Base-by-base conservation (phyloP, 768 basidiomycete species). In the Fomitopsis serialis region DNA sequence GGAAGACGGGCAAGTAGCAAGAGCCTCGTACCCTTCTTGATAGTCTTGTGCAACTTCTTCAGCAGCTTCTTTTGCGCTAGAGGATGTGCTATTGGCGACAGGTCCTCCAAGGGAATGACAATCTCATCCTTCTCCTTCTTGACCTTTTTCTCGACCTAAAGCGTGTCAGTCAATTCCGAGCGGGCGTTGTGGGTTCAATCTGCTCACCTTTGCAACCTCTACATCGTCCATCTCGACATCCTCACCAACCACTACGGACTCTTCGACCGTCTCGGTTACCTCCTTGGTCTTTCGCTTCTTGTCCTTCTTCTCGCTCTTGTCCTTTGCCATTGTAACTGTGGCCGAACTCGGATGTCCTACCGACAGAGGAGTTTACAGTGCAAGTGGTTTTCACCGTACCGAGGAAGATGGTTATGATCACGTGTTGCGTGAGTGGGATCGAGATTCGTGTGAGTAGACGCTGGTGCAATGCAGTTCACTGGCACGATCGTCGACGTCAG, bases 1-100 rank as follows among this genome's bases (percentile, higher is more conserved):
- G 37, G 35, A 34, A 34, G n/a, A 50, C 34, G 27, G 29, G 13
- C n/a, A n/a, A 25, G 34, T 25, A 34, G 36, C 21, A n/a, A 32
- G 22, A 59, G 21, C 10, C 23, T 32, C 53, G 54, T 40, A 86
- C 93, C 93, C 73, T 88, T 92, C 76, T 94, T 97, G 60, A 98
- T 88, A 7, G 89, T 87, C 71, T 94, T 95, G 76, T 98, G 87
- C 32, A 98, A 73, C 71, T 94, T 98, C 73, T 97, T 98, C 40
- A 87, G 72, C 25, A 98, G 78, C 72, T 98, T 99, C 75, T 86
- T 91, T 68, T 87, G 85, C 21, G 97, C 97, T 35, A 99, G 75
- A 7, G 97, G 97, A 59, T 85, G 84, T 6, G 97, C 97, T 51
- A 99, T 82, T n/a, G 95, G 93, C 5, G 92, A 92, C 34, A 98